phyloP scores from a whole-genome alignment of 148 eudicot species.

The Amaranthus hypochondriacus region DNA sequence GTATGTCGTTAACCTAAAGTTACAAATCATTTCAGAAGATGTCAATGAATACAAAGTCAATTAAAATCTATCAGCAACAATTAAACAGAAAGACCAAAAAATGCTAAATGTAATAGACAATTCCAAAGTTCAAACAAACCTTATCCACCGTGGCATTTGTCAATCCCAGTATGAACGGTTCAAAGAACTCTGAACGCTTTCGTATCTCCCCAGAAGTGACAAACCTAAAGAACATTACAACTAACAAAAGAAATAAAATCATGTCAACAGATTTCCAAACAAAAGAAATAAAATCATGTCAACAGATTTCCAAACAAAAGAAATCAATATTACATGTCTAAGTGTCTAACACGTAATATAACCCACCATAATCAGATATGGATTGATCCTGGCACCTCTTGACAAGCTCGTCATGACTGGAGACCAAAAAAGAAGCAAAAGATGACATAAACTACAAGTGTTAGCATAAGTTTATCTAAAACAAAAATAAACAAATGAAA shows the following conservation, averaged over 20 bases:
- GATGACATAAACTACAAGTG: background rate
- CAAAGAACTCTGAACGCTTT: conserved; percentile 77
- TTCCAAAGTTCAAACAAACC: conserved; percentile 38
- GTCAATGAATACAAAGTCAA: no score
- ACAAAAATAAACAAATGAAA: background rate
- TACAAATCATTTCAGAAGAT: no score
- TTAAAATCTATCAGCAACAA: background rate
- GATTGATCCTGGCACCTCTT: conserved; percentile 86
- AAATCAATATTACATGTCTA: background rate
- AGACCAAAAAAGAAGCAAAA: conserved; percentile 13
- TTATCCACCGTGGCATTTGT: conserved; percentile 83
- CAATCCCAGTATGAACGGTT: conserved; percentile 89
- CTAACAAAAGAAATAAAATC: conserved; percentile 35
- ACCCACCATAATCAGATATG: conserved; percentile 84
- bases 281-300: conserved; percentile 11
- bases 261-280: conserved; percentile 22
- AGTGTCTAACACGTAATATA: conserved; percentile 4
- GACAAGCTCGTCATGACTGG: conserved; percentile 82
- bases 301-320: conserved; percentile 17
- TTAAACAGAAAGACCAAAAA: background rate
- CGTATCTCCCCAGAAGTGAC: conserved; percentile 95
- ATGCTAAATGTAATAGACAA: background rate
- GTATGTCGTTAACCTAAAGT: no score
- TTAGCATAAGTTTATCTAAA: conserved; percentile 1
- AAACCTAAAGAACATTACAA: conserved; percentile 98